Conservation (phyloP, 768 basidiomycete genomes). For the Tricholoma hemisulphureum region DNA sequence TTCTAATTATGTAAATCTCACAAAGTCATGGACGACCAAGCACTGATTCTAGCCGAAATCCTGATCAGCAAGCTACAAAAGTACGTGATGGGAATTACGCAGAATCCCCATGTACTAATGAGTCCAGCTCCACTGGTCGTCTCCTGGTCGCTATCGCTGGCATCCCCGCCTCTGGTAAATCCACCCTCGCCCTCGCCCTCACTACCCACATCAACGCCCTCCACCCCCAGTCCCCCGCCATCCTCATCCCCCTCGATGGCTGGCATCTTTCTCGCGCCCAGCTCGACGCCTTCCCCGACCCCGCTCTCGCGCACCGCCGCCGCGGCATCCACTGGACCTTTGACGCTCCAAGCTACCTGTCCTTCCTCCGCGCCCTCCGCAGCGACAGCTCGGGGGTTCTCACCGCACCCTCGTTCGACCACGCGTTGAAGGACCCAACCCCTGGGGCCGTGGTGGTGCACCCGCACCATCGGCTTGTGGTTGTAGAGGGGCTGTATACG, state of each 20-base stretch:
- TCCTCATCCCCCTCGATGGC: slow-evolving; percentile 83
- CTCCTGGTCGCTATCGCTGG: slow-evolving; percentile 74
- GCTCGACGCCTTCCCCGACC: slow-evolving; percentile 74
- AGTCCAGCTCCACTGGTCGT: too few relatives aligned
- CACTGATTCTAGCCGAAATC: too few relatives aligned
- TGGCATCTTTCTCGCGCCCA: slow-evolving; percentile 86
- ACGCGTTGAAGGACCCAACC: slow-evolving; percentile 82
- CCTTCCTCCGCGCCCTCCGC: slow-evolving; percentile 62
- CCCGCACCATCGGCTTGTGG: slow-evolving; percentile 69
- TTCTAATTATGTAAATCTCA: too few relatives aligned
- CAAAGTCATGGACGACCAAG: too few relatives aligned
- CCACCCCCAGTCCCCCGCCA: slow-evolving; percentile 36
- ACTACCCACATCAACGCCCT: slow-evolving; percentile 51
- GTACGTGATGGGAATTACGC: too few relatives aligned
- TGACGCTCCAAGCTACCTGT: slow-evolving; percentile 66
- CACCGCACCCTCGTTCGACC: slow-evolving; percentile 82
- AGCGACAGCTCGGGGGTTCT: slow-evolving; percentile 29
- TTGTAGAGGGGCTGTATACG: slow-evolving; percentile 90
- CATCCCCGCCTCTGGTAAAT: slow-evolving; percentile 87
- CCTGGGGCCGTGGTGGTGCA: slow-evolving; percentile 56
- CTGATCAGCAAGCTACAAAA: too few relatives aligned
- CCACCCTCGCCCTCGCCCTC: slow-evolving; percentile 65
- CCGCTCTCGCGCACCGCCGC: slow-evolving; percentile 72
- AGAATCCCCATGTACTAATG: too few relatives aligned
- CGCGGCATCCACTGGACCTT: slow-evolving; percentile 94